Percentiles rank a stretch among this genome's conserved stretches.
phyloP scores from a whole-genome alignment of 495 filamentous ascomycete genomes.

The Penicillium cosmopolitanum region DNA sequence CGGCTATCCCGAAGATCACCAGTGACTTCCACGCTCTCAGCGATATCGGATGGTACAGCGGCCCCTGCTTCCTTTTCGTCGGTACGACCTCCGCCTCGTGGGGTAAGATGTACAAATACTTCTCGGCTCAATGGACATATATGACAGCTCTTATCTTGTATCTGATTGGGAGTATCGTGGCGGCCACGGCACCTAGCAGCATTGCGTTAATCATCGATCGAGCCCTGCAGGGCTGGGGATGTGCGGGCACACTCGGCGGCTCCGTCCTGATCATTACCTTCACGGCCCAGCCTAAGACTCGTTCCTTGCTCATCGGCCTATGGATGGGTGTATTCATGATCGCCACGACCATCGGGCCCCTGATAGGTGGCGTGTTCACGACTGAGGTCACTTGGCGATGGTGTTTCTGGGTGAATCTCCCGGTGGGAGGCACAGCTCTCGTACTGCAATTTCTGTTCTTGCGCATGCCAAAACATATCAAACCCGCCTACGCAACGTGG shows the following conservation, averaged over 20 bases:
- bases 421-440: conserved; percentile 46
- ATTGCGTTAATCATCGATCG: conserved; percentile 68
- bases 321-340: conserved; percentile 50
- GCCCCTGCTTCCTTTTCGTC: conserved; percentile 68
- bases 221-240: conserved; percentile 70
- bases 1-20: conserved; percentile 73
- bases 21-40: conserved; percentile 66
- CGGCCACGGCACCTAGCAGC: conserved; percentile 25
- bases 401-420: conserved; percentile 59
- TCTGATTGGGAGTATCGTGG: conserved; percentile 25
- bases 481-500: conserved; percentile 16
- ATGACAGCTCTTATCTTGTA: conserved; percentile 65
- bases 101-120: conserved; percentile 35
- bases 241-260: conserved; percentile 25
- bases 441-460: conserved; percentile 46
- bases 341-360: conserved; percentile 46
- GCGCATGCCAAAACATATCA: conserved; percentile 30
- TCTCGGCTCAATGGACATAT: conserved; percentile 55
- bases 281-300: conserved; percentile 44
- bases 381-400: conserved; percentile 29
- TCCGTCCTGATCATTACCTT: conserved; percentile 43
- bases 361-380: conserved; percentile 36
- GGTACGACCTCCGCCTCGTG: conserved; percentile 53
- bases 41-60: conserved; percentile 69
- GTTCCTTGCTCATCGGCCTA: conserved; percentile 53